Evolutionary conservation across 2,329 filamentous ascomycete genomes (phyloP).

Genomic region (Aulographum hederae): DNA sequence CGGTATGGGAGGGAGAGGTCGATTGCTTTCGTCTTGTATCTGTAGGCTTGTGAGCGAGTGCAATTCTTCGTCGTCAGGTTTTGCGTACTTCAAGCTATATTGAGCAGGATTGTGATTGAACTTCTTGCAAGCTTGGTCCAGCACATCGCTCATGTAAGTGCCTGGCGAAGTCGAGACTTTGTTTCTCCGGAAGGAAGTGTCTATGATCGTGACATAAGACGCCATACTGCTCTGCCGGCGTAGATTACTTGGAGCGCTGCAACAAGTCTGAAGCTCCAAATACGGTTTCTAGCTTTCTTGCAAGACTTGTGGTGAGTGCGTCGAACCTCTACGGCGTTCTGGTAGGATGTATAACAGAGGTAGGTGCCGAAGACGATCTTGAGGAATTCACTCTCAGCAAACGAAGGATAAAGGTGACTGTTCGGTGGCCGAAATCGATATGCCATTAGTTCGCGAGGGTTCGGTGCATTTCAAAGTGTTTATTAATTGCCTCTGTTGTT

Average conservation of each 20-base stretch:
- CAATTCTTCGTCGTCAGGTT: conserved; percentile 3
- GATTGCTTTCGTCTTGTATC: conserved; percentile 67
- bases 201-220: conserved; percentile 75
- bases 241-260: not conserved
- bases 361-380: conserved; percentile 9
- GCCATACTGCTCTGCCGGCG: conserved; percentile 46
- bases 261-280: too few relatives aligned
- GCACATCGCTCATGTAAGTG: conserved; percentile 67
- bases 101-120: conserved; percentile 54
- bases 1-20: conserved; percentile 75
- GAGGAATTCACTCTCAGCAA: too few relatives aligned
- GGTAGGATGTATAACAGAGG: conserved; percentile 11
- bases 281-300: too few relatives aligned
- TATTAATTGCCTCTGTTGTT: too few relatives aligned
- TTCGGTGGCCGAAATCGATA: too few relatives aligned
- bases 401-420: too few relatives aligned
- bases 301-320: conserved; percentile 4
- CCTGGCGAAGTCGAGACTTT: conserved; percentile 69
- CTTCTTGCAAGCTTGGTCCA: conserved; percentile 75
- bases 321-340: conserved; percentile 5
- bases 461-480: too few relatives aligned
- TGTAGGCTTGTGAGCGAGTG: conserved; percentile 15
- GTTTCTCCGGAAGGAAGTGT: conserved; percentile 57
- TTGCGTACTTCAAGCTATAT: conserved; percentile 59
- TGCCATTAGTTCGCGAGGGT: too few relatives aligned